Evolutionary conservation across 1,284 basidiomycete species (phyloP).

Genomic region (Pisolithus thermaeus): DNA sequence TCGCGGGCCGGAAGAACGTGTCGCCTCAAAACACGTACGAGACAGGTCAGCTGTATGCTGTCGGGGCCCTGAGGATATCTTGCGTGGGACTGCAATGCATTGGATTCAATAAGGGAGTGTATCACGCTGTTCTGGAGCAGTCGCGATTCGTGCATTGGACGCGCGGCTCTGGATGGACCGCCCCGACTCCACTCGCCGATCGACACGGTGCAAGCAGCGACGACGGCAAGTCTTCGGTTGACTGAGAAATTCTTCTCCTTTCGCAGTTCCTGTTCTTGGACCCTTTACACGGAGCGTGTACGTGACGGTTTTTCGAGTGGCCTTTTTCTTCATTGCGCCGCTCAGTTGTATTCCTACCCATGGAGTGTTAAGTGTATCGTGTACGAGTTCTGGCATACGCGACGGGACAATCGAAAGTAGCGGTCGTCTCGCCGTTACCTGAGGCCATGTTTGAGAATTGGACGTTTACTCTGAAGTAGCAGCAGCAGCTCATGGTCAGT

Average conservation of each 20-base stretch:
- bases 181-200: constrained; percentile 4
- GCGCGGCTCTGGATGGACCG: constrained; percentile 16
- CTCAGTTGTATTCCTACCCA: too few relatives aligned
- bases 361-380: too few relatives aligned
- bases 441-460: too few relatives aligned
- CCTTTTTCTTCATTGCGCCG: background rate
- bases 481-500: too few relatives aligned
- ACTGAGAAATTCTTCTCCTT: constrained; percentile 7
- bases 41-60: constrained; percentile 60
- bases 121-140: constrained; percentile 58
- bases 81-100: constrained; percentile 36
- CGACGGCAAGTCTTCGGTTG: constrained; percentile 3
- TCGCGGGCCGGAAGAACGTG: constrained; percentile 62
- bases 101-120: constrained; percentile 60
- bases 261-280: background rate
- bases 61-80: constrained; percentile 63
- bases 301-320: background rate
- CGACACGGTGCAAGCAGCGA: constrained; percentile 14
- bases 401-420: too few relatives aligned
- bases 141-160: constrained; percentile 41
- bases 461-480: too few relatives aligned
- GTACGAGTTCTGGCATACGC: too few relatives aligned
- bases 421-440: too few relatives aligned
- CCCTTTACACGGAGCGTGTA: background rate
- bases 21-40: constrained; percentile 74